Percentiles rank a stretch among this genome's conserved stretches.
phyloP scores from a whole-genome alignment of 768 basidiomycete species.

The Antrodiella citrinella region DNA sequence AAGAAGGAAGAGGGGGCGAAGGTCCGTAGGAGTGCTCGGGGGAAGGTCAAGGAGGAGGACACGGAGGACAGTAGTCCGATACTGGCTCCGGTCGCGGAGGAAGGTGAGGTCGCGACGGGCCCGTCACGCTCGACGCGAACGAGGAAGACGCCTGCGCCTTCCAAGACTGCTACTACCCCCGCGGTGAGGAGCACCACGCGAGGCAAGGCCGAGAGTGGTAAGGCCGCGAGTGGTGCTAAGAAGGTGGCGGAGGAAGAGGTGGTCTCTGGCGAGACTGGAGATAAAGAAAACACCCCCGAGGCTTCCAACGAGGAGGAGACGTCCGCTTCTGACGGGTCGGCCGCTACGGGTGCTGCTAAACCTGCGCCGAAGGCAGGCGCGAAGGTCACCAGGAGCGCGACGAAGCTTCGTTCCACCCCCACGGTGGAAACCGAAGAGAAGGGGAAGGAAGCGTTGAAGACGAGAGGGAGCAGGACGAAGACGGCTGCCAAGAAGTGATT shows the following conservation, averaged over 20 bases:
- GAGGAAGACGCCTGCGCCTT: not conserved
- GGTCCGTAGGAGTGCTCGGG: constrained; percentile 15
- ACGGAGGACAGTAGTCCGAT: constrained; percentile 10
- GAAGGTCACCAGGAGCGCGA: constrained; percentile 13
- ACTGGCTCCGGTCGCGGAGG: constrained; percentile 7
- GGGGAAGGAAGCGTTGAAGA: not conserved
- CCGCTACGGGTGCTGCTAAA: constrained; percentile 6
- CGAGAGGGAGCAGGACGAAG: not conserved
- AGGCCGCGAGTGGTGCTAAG: constrained; percentile 8
- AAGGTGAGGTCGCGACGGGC: constrained; percentile 6
- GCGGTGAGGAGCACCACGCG: constrained; percentile 4
- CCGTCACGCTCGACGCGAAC: not conserved
- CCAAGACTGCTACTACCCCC: constrained; percentile 2
- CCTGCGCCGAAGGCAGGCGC: constrained; percentile 3
- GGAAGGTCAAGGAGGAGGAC: constrained; percentile 13
- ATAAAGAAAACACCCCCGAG: constrained; percentile 30
- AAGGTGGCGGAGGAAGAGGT: constrained; percentile 3
- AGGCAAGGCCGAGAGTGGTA: constrained; percentile 6
- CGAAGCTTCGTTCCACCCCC: not conserved
- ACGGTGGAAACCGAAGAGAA: not conserved
- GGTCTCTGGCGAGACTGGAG: constrained; percentile 5
- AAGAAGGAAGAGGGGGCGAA: constrained; percentile 9
- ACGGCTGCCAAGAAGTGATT: not conserved
- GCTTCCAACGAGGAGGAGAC: constrained; percentile 12
- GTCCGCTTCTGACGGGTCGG: constrained; percentile 2